Conservation (phyloP, 2,329 filamentous ascomycete species). For the Talaromyces pinophilus region DNA sequence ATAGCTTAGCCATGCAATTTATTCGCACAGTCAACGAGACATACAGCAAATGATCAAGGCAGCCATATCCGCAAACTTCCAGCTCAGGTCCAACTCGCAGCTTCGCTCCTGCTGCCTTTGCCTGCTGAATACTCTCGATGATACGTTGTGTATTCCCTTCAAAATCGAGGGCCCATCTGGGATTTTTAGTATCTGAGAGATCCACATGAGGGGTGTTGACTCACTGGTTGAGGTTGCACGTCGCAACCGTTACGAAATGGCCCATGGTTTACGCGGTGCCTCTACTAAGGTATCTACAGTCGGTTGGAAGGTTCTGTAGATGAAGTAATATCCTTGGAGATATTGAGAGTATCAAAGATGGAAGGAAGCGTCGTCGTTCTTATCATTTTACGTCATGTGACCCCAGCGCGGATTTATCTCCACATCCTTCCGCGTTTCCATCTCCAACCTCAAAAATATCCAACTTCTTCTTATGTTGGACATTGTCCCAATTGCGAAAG, state of each 20-base stretch:
- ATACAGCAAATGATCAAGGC: constrained; percentile 65
- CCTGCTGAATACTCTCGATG: constrained; percentile 59
- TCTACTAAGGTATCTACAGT: background rate
- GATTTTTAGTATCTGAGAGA: background rate
- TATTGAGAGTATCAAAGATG: background rate
- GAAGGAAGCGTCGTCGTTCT: constrained; percentile 1
- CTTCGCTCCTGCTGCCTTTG: constrained; percentile 58
- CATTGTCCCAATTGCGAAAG: background rate
- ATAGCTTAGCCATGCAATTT: background rate
- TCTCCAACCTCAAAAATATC: background rate
- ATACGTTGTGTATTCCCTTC: constrained; percentile 65
- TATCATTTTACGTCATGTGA: constrained; percentile 16
- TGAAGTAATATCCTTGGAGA: no score
- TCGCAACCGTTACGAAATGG: constrained; percentile 25
- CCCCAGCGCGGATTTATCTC: constrained; percentile 11
- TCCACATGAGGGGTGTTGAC: constrained; percentile 15
- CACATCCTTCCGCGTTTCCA: constrained; percentile 4
- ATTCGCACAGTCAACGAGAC: background rate
- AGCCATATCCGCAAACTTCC: constrained; percentile 56
- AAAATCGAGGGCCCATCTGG: constrained; percentile 54
- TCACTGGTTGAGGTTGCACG: constrained; percentile 29
- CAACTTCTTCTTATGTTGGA: background rate
- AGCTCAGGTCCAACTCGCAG: constrained; percentile 58
- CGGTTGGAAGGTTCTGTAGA: background rate
- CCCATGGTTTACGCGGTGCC: constrained; percentile 15